Evolutionary conservation across 371 early-diverging fungal species (phyloP).

Genomic region (Lichtheimia hyalospora): DNA sequence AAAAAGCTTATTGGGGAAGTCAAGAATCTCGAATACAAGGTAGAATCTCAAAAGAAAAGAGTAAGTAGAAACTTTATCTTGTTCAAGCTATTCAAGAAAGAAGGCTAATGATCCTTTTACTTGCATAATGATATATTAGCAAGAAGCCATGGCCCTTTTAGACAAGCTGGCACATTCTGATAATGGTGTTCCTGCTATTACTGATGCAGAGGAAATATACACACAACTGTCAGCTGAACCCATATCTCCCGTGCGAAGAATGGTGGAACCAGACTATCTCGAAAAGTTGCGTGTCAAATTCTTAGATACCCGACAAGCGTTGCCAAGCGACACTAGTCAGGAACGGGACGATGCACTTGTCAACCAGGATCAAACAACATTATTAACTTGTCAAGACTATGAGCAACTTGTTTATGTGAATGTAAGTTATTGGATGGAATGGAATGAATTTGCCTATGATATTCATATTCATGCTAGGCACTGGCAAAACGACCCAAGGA

Average conservation of each 20-base stretch:
- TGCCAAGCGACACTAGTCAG: not conserved
- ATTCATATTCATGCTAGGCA: conserved; percentile 26
- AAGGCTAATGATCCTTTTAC: not conserved
- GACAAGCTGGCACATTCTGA: conserved; percentile 20
- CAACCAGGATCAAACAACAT: not conserved
- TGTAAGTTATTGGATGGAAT: conserved; percentile 13
- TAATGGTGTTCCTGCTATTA: not conserved
- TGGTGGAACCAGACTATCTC: conserved; percentile 44
- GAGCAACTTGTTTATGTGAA: conserved; percentile 76
- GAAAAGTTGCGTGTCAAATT: conserved; percentile 43
- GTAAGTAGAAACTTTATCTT: conserved; percentile 8
- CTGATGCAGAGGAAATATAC: conserved; percentile 31
- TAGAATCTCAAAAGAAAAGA: conserved; percentile 21
- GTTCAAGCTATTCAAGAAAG: not conserved
- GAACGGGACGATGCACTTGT: not conserved
- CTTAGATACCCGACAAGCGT: conserved; percentile 34
- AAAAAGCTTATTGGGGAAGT: conserved; percentile 33
- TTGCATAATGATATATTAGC: not conserved
- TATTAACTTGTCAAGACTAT: conserved; percentile 32
- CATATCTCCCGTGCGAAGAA: conserved; percentile 35
- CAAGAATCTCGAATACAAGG: conserved; percentile 26
- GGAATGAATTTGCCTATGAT: not conserved
- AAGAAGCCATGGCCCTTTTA: conserved; percentile 2
- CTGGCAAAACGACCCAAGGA: conserved; percentile 62
- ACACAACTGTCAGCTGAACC: conserved; percentile 30